phyloP scores from a whole-genome alignment of 1,139 yeast genomes.

The Petasospora fabianii region DNA sequence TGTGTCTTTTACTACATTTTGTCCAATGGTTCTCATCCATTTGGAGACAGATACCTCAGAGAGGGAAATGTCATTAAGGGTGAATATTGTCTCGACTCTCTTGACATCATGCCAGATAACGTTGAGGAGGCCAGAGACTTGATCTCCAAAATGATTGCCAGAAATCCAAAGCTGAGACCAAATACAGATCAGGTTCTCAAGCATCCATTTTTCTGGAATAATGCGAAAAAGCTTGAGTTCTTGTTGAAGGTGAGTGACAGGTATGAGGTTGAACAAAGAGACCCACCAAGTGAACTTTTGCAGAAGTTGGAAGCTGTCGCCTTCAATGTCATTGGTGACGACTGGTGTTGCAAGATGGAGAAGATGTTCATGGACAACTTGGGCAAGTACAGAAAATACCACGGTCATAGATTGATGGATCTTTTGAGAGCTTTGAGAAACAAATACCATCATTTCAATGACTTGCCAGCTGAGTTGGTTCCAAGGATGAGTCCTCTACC shows the following conservation, averaged over 20 bases:
- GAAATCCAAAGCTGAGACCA: conserved; percentile 71
- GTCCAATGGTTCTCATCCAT: conserved; percentile 87
- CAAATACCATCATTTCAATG: conserved; percentile 91
- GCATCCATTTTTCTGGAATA: conserved; percentile 89
- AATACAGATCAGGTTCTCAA: conserved; percentile 60
- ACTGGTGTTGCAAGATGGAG: conserved; percentile 82
- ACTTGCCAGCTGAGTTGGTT: conserved; percentile 64
- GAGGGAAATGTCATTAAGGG: conserved; percentile 87
- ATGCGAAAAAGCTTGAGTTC: conserved; percentile 75
- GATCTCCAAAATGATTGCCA: conserved; percentile 65
- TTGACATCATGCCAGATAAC: conserved; percentile 39
- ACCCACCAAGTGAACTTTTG: conserved; percentile 74
- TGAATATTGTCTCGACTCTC: conserved; percentile 48
- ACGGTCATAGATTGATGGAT: conserved; percentile 75
- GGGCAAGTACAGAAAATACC: conserved; percentile 88
- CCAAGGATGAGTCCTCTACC: conserved; percentile 75
- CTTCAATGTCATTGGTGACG: conserved; percentile 49
- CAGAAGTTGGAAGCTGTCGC: conserved; percentile 58
- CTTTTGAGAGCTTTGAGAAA: conserved; percentile 84
- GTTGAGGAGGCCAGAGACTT: conserved; percentile 68
- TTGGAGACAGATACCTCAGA: conserved; percentile 82
- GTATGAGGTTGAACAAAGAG: conserved; percentile 82
- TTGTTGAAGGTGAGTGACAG: conserved; percentile 84
- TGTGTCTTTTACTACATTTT: conserved; percentile 89
- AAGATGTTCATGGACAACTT: conserved; percentile 69